Evolutionary conservation across 139 green algal genomes (phyloP).

Genomic region (Coelastrella sp.): DNA sequence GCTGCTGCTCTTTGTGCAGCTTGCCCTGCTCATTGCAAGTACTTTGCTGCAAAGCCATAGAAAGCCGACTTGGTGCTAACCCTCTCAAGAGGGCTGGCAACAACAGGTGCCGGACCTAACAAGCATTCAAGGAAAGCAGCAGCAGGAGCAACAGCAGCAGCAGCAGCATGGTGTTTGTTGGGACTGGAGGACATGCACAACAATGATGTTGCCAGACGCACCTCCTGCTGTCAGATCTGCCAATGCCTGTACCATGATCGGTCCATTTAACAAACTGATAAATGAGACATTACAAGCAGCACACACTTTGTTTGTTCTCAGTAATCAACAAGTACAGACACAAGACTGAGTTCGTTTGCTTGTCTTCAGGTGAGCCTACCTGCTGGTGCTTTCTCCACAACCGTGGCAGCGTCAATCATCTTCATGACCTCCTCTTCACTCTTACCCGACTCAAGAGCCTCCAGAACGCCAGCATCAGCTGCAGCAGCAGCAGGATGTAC

Average conservation of each 20-base stretch:
- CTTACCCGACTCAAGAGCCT: slow-evolving; percentile 45
- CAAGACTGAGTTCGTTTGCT: not conserved
- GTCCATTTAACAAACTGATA: not conserved
- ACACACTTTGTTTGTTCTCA: not conserved
- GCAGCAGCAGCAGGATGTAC: not conserved
- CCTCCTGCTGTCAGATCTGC: not conserved
- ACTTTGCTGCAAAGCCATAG: slow-evolving; percentile 43
- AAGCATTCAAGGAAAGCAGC: not conserved
- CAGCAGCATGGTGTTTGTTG: not conserved
- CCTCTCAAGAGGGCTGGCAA: slow-evolving; percentile 17
- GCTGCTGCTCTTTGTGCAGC: not conserved
- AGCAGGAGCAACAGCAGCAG: not conserved
- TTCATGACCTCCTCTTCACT: slow-evolving; percentile 41
- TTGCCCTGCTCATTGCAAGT: slow-evolving; percentile 7
- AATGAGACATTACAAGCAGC: not conserved
- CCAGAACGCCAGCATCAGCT: slow-evolving; percentile 35
- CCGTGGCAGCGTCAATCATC: not conserved
- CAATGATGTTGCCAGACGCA: not conserved
- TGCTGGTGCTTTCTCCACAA: not conserved
- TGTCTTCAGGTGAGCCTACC: not conserved
- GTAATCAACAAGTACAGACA: not conserved
- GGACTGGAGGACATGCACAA: not conserved
- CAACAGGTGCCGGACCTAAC: not conserved
- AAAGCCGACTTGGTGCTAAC: not conserved
- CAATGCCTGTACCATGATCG: not conserved